Base-by-base conservation (phyloP, 2,329 filamentous ascomycete genomes). In the Penicillium expansum region DNA sequence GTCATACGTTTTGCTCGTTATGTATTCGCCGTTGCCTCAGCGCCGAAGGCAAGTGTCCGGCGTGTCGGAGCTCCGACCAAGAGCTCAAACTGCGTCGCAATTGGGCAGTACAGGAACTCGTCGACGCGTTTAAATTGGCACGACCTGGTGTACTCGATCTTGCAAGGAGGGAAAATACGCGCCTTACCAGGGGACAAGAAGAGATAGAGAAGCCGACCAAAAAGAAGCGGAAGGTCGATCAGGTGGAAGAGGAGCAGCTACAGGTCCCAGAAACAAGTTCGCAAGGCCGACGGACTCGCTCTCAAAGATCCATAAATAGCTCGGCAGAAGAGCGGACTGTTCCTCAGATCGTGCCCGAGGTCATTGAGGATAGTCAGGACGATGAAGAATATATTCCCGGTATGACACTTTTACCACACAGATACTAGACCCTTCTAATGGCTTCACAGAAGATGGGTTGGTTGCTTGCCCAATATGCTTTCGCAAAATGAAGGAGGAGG, bases 1-100 rank as follows among this genome's bases (percentile, higher is more conserved):
- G 86, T 52, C 94, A 99, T 72, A 97, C 94, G 0, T 99, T 99
- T 71, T 99, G 94, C 80, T 97, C 93, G 7, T 79, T 96, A 52
- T 99, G 94, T 74, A 97, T 99, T 71, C 89, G 94, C 30, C 83
- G 92, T 61, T 91, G 90, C 59, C 82, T 99, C 0, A 87, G 88
- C 2, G 83, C 84, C 32, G 92, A 97, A 63, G 90, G 91, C 9
- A 92, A 89, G 74, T 99, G 94, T 67, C 94, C 94, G 0, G 80
- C 91, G 1, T 99, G 94, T 75, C 86, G 91, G 50, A 79, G 84
- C 6, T 75, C 80, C 0, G 91, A 96, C 64, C 92, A 97, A 71
- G 91, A 93, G 71, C 83, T 91, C 59, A 94, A 91, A 72, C 71
- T 99, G 64, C 83, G 92, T 57, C 87, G 88, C 45, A 97, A 97